Conservation (phyloP, 768 basidiomycete genomes). For the Naematelia encephala region DNA sequence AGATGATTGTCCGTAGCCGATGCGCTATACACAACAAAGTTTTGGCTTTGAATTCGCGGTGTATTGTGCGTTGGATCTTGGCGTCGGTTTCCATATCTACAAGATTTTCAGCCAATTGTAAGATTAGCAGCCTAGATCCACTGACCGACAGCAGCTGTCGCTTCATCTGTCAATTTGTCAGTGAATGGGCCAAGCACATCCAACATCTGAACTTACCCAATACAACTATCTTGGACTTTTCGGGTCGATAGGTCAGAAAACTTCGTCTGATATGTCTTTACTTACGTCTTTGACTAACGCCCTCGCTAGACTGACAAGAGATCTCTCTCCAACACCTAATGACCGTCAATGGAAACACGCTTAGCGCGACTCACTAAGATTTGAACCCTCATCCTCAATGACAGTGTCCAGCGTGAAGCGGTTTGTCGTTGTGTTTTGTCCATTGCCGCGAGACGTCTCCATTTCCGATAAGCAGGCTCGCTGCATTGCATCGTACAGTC, state of each 20-base stretch:
- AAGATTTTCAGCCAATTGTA: not conserved
- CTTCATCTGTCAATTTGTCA: slow-evolving; percentile 58
- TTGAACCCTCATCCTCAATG: slow-evolving; percentile 79
- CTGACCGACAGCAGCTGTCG: slow-evolving; percentile 78
- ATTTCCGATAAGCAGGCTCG: slow-evolving; percentile 73
- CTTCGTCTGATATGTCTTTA: not conserved
- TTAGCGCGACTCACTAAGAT: slow-evolving; percentile 53
- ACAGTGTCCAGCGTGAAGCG: slow-evolving; percentile 73
- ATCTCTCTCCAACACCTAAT: slow-evolving; percentile 58
- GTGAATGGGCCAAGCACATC: not conserved
- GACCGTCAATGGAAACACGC: slow-evolving; percentile 35
- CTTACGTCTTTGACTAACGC: slow-evolving; percentile 73
- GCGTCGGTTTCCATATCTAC: slow-evolving; percentile 73
- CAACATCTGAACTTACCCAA: slow-evolving; percentile 55
- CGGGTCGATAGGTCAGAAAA: slow-evolving; percentile 2
- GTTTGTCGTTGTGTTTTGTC: not conserved
- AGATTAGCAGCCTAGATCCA: not conserved
- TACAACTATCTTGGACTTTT: slow-evolving; percentile 66
- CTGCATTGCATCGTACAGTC: slow-evolving; percentile 71
- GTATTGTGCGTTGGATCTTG: slow-evolving; percentile 84
- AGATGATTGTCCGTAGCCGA: slow-evolving; percentile 78
- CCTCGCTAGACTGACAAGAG: slow-evolving; percentile 78
- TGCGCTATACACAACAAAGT: slow-evolving; percentile 81
- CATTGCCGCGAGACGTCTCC: not conserved
- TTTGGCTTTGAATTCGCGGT: slow-evolving; percentile 74